Evolutionary conservation across 2,329 filamentous ascomycete genomes (phyloP).

Genomic region (Aureobasidium lini): DNA sequence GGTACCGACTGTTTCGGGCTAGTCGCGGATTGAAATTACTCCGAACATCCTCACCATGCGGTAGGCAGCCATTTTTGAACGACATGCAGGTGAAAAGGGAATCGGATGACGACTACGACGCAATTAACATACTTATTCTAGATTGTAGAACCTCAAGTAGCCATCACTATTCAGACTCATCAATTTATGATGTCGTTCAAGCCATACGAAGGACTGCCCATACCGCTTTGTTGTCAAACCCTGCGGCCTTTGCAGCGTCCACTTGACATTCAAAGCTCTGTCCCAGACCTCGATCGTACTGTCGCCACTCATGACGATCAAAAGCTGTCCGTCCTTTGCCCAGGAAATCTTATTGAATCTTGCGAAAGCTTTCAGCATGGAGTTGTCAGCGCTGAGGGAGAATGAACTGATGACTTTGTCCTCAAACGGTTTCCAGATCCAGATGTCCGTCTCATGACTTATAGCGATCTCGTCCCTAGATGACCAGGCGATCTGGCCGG

Average conservation of each 20-base stretch:
- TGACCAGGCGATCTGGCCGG: not conserved
- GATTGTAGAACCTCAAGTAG: not conserved
- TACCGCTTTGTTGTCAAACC: not conserved
- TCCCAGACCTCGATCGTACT: not conserved
- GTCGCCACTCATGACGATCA: not conserved
- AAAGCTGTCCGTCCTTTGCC: not conserved
- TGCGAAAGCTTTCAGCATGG: not conserved
- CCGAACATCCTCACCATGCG: not conserved
- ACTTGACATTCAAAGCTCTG: not conserved
- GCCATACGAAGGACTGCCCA: not conserved
- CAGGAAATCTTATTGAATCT: not conserved
- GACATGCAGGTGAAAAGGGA: no score
- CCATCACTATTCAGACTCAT: not conserved
- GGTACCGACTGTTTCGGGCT: no score
- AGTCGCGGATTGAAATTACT: no score
- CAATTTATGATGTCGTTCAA: not conserved
- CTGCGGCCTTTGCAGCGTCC: not conserved
- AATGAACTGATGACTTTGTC: not conserved
- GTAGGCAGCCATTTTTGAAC: no score
- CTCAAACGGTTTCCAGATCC: slow-evolving; percentile 4
- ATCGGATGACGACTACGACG: no score
- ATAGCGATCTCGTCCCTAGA: not conserved
- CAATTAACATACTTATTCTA: no score
- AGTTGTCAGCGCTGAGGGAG: not conserved
- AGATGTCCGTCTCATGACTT: not conserved